Percentiles rank a stretch among this genome's conserved stretches.
These are phyloP conservation scores for Trypanosoma lewisi DNA, from an alignment of 208 protist genomes.

Conservation along the genomic window DNA sequence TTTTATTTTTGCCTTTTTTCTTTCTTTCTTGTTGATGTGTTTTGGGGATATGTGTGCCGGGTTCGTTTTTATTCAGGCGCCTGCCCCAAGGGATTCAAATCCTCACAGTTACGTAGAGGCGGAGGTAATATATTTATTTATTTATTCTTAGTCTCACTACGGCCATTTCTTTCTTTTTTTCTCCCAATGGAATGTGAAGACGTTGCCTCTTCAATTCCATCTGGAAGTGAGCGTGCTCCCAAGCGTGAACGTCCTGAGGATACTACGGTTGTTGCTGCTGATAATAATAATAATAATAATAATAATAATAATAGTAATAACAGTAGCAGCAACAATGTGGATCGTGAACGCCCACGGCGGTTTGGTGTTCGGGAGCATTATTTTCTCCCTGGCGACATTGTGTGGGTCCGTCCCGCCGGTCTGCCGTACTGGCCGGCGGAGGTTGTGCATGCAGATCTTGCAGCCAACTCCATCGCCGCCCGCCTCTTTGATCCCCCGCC, in stretches of 20 bases:
- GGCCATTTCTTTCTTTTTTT: not conserved
- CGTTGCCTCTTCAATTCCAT: not conserved
- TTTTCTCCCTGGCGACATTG: constrained; percentile 76
- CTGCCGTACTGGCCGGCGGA: constrained; percentile 88
- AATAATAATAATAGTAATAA: no score
- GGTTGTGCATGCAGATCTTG: constrained; percentile 57
- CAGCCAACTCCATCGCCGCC: constrained; percentile 54
- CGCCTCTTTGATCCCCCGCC: constrained; percentile 52
- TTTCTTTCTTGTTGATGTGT: no score
- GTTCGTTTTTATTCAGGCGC: no score
- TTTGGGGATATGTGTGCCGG: no score
- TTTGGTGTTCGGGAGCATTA: constrained; percentile 70
- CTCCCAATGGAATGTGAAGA: not conserved
- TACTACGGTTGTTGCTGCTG: constrained; percentile 25
- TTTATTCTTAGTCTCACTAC: not conserved
- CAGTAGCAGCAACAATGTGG: not conserved
- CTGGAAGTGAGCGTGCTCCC: not conserved
- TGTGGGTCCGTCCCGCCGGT: constrained; percentile 73
- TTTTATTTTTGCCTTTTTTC: no score
- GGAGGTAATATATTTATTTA: no score
- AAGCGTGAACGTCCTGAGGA: not conserved
- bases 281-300: not conserved
- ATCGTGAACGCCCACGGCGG: constrained; percentile 15
- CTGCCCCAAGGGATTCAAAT: no score
- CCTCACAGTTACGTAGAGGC: no score